Percentiles rank a stretch among this genome's conserved stretches.
Conservation (phyloP, 208 protist species). For the Trypanosoma lewisi region DNA sequence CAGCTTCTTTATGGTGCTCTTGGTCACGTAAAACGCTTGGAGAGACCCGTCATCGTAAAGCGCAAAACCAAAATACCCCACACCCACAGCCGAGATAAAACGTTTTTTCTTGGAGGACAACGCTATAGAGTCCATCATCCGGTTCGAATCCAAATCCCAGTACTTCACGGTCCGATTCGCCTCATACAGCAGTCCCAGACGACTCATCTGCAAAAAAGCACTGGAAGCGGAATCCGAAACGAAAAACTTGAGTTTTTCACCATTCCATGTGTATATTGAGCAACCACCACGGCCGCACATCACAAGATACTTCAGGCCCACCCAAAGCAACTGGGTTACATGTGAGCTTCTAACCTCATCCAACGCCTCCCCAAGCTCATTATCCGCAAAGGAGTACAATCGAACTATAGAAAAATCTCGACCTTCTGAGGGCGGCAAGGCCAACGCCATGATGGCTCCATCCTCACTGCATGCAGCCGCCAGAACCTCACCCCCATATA, state of each 20-base stretch:
- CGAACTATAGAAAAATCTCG: slow-evolving; percentile 23
- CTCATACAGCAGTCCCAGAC: slow-evolving; percentile 39
- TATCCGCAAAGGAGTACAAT: slow-evolving; percentile 33
- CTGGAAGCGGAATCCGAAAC: slow-evolving; percentile 29
- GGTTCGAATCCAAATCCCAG: slow-evolving; percentile 57
- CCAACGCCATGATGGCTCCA: slow-evolving; percentile 28
- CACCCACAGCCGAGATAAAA: slow-evolving; percentile 19
- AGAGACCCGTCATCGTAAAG: slow-evolving; percentile 66
- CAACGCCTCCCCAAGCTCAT: slow-evolving; percentile 48
- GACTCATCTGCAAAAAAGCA: slow-evolving; percentile 28
- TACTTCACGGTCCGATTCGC: slow-evolving; percentile 30
- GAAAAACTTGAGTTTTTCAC: slow-evolving; percentile 32
- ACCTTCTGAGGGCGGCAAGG: slow-evolving; percentile 4
- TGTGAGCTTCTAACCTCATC: slow-evolving; percentile 37
- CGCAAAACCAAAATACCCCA: slow-evolving; percentile 68
- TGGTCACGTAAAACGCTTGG: slow-evolving; percentile 50
- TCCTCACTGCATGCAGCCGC: slow-evolving; percentile 32
- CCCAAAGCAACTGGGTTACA: slow-evolving; percentile 48
- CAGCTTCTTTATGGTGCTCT: slow-evolving; percentile 37
- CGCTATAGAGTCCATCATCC: slow-evolving; percentile 28
- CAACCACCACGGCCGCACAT: slow-evolving; percentile 23
- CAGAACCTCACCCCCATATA: slow-evolving; percentile 37
- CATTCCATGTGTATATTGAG: slow-evolving; percentile 36
- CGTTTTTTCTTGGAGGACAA: background rate
- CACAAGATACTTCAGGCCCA: slow-evolving; percentile 31